phyloP scores from a whole-genome alignment of 2,329 filamentous ascomycete genomes.

The Stemphylium vesicarium region DNA sequence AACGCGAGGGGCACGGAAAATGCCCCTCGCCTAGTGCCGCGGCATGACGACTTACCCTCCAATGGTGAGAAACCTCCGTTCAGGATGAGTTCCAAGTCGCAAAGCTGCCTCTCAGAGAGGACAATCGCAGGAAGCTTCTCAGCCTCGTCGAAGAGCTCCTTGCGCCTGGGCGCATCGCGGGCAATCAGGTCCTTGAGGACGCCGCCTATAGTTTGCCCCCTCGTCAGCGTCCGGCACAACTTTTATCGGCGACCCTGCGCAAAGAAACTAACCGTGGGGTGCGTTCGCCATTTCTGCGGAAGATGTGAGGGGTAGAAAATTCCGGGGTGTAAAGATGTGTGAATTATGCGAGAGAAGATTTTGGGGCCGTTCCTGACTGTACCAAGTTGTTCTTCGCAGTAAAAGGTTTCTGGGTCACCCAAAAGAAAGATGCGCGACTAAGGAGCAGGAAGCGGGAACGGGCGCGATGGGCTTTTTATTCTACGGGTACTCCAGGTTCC shows the following conservation, averaged over 20 bases:
- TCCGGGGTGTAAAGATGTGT: not conserved
- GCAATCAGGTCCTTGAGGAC: conserved; percentile 97
- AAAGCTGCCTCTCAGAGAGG: conserved; percentile 92
- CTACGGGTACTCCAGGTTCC: conserved; percentile 3
- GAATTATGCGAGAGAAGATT: conserved; percentile 4
- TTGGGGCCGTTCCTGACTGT: conserved; percentile 2
- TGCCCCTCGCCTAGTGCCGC: conserved; percentile 15
- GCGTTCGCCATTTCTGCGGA: conserved; percentile 55
- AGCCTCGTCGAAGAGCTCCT: conserved; percentile 80
- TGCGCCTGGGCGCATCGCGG: conserved; percentile 83
- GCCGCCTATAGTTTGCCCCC: conserved; percentile 65
- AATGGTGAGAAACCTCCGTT: conserved; percentile 98
- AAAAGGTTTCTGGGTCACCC: conserved; percentile 4
- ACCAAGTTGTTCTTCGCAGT: not conserved
- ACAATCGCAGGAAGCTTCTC: conserved; percentile 84
- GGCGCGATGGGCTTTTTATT: conserved; percentile 19
- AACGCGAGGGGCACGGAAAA: conserved; percentile 34
- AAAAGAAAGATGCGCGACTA: conserved; percentile 10
- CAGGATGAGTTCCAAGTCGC: conserved; percentile 95
- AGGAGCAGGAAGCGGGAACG: conserved; percentile 7
- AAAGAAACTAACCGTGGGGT: conserved; percentile 54
- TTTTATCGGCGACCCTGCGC: not conserved
- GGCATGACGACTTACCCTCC: conserved; percentile 71
- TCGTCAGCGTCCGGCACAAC: conserved; percentile 24
- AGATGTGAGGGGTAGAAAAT: not conserved